These are phyloP conservation scores for Epichloe coenophiala DNA, from an alignment of 2,329 filamentous ascomycete species.

Conservation along the genomic window DNA sequence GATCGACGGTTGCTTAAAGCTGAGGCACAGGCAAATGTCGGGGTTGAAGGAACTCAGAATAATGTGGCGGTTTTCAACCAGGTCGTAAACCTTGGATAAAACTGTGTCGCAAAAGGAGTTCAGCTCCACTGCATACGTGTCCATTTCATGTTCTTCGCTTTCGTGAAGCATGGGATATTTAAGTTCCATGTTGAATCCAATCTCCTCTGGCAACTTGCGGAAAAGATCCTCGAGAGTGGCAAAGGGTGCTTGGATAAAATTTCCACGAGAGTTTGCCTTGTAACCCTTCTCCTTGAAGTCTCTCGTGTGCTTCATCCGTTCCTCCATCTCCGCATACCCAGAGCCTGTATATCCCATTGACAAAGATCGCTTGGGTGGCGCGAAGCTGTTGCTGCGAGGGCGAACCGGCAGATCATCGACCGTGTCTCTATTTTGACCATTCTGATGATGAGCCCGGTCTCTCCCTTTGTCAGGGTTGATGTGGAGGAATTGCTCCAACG, in stretches of 20 bases:
- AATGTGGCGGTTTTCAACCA: slow-evolving; percentile 71
- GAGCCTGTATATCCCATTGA: slow-evolving; percentile 39
- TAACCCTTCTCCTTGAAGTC: slow-evolving; percentile 92
- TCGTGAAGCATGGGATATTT: slow-evolving; percentile 99
- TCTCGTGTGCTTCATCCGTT: slow-evolving; percentile 93
- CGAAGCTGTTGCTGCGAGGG: slow-evolving; percentile 24
- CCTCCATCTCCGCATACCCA: slow-evolving; percentile 35
- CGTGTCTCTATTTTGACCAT: neutral
- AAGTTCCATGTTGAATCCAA: slow-evolving; percentile 98
- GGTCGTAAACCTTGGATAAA: slow-evolving; percentile 76
- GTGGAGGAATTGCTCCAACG: slow-evolving; percentile 88
- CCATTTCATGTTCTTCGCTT: slow-evolving; percentile 90
- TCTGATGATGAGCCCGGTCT: neutral
- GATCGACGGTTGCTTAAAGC: slow-evolving; percentile 94
- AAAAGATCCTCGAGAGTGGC: slow-evolving; percentile 92
- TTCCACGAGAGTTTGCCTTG: slow-evolving; percentile 88
- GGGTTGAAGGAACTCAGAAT: slow-evolving; percentile 98
- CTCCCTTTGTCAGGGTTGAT: slow-evolving; percentile 48
- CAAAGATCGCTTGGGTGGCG: slow-evolving; percentile 33
- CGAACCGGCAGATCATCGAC: slow-evolving; percentile 2
- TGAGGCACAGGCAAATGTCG: slow-evolving; percentile 85
- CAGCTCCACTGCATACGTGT: slow-evolving; percentile 86
- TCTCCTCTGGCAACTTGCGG: slow-evolving; percentile 61
- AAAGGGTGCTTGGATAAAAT: slow-evolving; percentile 92
- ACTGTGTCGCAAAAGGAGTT: slow-evolving; percentile 92